Percentiles rank a stretch among this genome's conserved stretches.
Evolutionary conservation across 2,329 filamentous ascomycete species (phyloP).

Genomic region (Chrysoporthe puriensis): DNA sequence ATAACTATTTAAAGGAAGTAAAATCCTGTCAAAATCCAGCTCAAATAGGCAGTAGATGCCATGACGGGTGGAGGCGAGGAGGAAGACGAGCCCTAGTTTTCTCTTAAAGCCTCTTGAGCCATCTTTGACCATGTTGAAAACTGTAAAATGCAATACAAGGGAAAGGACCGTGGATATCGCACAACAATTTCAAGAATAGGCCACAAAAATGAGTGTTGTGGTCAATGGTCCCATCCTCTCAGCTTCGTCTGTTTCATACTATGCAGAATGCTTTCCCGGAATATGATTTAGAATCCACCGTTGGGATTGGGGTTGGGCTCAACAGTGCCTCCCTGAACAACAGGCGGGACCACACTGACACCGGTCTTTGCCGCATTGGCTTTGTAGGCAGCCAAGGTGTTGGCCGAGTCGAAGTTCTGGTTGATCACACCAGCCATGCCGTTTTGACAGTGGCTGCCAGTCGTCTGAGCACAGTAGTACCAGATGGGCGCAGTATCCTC

Average conservation of each 20-base stretch:
- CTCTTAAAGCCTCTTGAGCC: background rate
- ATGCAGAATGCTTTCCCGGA: background rate
- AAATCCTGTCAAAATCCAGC: background rate
- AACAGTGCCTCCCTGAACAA: constrained; percentile 42
- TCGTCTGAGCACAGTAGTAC: constrained; percentile 50
- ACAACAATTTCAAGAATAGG: background rate
- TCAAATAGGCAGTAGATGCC: background rate
- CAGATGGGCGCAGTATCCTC: constrained; percentile 46
- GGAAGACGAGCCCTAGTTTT: too few species aligned
- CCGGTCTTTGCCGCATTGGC: constrained; percentile 40
- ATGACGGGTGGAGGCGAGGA: too few species aligned
- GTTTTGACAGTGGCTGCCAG: constrained; percentile 49
- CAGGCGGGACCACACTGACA: constrained; percentile 38
- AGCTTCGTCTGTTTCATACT: background rate
- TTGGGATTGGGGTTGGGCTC: constrained; percentile 48
- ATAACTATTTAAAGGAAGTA: background rate
- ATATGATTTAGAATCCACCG: constrained; percentile 39
- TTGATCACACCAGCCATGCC: constrained; percentile 57
- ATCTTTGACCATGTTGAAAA: background rate
- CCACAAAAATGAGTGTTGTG: background rate
- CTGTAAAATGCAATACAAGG: background rate
- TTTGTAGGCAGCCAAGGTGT: constrained; percentile 44
- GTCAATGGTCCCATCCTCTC: background rate
- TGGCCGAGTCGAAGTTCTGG: constrained; percentile 46
- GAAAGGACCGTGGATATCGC: background rate